Base-by-base conservation (phyloP, 1,284 basidiomycete species). In the Calocybe gambosa region DNA sequence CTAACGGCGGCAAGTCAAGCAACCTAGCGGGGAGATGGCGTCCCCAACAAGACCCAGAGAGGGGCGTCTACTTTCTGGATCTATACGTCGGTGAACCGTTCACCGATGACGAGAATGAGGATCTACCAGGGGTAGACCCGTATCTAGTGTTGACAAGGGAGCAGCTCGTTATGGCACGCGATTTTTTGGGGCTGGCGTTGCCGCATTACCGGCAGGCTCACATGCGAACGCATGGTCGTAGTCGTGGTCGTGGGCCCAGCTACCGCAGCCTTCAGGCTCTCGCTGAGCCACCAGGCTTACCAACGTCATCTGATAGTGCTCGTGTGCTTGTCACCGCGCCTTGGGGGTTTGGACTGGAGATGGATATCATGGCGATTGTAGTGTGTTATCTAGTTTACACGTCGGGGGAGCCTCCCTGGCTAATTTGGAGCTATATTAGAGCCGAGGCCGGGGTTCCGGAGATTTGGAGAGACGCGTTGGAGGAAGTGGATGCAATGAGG, bases 331-430 rank as follows among this genome's bases (percentile, higher is more conserved):
- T 56, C 29, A 51, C 50, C 1, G 50, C 53, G 8, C 53, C 55
- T 16, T 38, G 34, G 20, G 41, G 47, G 16, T 19, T 25, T 0
- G 46, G 49, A 10, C 43, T 45, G 1, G 46, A 48, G 35, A 42
- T 39, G 3, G 55, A 54, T 49, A 44, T 56, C 13, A 54, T 56
- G 55, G 42, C 53, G 13, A 29, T 50, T n/a, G 50, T 35, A 1
- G 41, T 40, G 18, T 56, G 55, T 33, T 55, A 54, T 44, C 42
- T 59, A 33, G 44, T 56, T 6, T 58, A 47, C 42, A 51, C 53
- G 33, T 58, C 57, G 45, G 55, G 50, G 39, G 49, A 53, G 42
- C 46, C 44, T 2, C 54, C 42, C 5, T 44, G 47, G 20, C 57
- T 43, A 4, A 54, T 59, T 20, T 23, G 55, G 45, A 36, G 45